Evolutionary conservation across 1,284 basidiomycete species (phyloP), one percentile per base, ranked within the genome.

Genomic region (Amylostereum areolatum): DNA sequence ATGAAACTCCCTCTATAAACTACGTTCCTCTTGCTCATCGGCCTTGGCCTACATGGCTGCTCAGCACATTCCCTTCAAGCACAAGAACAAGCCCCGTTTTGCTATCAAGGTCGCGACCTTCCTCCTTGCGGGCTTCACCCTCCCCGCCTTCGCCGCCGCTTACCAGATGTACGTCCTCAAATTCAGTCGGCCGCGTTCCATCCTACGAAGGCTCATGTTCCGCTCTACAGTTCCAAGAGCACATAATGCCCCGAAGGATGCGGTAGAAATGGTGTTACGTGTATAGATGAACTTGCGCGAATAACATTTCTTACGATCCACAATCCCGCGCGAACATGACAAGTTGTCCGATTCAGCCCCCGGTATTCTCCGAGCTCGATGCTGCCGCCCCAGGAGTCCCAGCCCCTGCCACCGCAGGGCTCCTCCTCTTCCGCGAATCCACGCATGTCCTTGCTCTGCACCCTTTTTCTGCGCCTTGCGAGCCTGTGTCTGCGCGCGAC

Each of bases 1-100:
- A 67, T 47, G 73, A 18, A 18, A 18, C 18, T 18, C 48, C n/a
- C 49, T 24, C 28, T 41, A 4, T 7, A 24, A 28, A 12, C 31
- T 24, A 31, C 36, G 49, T 43, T 35, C 24, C 43, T 50, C 27
- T 56, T 45, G 48, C 46, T 25, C 49, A 45, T 43, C 46, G 10
- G 43, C 8, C 9, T 43, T 44, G 11, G 39, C 12, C 52, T 46
- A 37, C n/a, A 11, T 29, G 24, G 31, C 32, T 18, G 27, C 47
- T 12, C 57, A 89, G 85, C 82, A 85, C 65, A 71, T 89, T 34
- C 87, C 88, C 18, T 90, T 89, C 70, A 67, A 73, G 47, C 78
- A 74, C 46, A 60, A 72, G 46, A 80, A 76, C 61, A 86, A 79
- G 64, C 61, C 59, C 31, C 55, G 65, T 3, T 89, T 86, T 57